Evolutionary conservation across 345 rosid species (phyloP), one percentile per base, ranked within the genome.

Genomic region (Draba incana): DNA sequence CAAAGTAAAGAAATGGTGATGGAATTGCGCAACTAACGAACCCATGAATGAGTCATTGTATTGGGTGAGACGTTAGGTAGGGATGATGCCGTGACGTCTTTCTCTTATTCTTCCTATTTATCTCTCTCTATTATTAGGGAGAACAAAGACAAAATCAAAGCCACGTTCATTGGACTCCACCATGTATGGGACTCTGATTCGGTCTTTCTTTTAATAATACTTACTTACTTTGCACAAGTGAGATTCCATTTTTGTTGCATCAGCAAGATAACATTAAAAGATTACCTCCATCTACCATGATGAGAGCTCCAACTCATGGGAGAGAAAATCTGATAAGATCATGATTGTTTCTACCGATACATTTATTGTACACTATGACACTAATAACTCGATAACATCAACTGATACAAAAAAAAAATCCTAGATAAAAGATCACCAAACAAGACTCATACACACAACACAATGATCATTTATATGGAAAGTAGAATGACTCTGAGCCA

Each of bases 11-110:
- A 20, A 8, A 30, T 12, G 60, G 53, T 51, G 76, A 64, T 72
- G 58, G 65, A 24, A 72, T 30, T 57, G 70, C 59, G 28, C 59
- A 72, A 39, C 76, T 31, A 72, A 64, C 70, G 45, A 56, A n/a
- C 57, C 50, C 70, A 55, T 55, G 51, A 55, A 63, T 16, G 64
- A 37, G 64, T 55, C 58, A 56, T 39, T 66, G 65, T 57, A 64
- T 56, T 72, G 65, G 65, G 30, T 48, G 64, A 50, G 27, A 20
- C 65, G 64, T 72, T 56, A 64, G 69, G 75, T 71, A 41, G 2
- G 4, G 59, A 72, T 72, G 64, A 62, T 42, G 14, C 30, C 0
- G 9, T 63, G 57, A 54, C 64, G 57, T 45, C 42, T 62, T 47
- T n/a, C 12, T 27, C 48, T 62, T 62, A 1, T 28, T 52, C 10